phyloP scores from a whole-genome alignment of 352 stramenopile species.

The Phytophthora tubulina region DNA sequence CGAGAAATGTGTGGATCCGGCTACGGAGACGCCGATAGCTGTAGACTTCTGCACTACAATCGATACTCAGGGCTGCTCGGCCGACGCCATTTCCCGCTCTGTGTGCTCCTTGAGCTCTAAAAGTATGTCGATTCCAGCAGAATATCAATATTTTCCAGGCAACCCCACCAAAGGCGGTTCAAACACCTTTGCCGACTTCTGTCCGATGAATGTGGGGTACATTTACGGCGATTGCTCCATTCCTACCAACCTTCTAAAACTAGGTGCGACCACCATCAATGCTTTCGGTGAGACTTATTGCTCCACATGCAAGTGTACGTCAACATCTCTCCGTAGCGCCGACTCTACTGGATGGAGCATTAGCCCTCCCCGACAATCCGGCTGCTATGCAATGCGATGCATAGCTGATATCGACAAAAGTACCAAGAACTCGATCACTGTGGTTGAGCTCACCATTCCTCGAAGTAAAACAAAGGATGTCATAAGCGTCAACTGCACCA shows the following conservation, averaged over 20 bases:
- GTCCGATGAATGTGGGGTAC: conserved; percentile 71
- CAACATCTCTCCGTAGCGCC: conserved; percentile 58
- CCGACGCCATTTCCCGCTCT: conserved; percentile 70
- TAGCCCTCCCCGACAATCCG: conserved; percentile 40
- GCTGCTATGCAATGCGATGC: conserved; percentile 73
- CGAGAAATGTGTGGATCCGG: conserved; percentile 62
- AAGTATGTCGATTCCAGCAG: conserved; percentile 45
- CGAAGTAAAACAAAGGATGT: conserved; percentile 17
- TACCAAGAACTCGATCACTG: neutral
- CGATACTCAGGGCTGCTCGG: conserved; percentile 62
- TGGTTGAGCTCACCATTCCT: conserved; percentile 58
- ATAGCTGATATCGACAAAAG: conserved; percentile 12
- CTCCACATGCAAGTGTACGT: conserved; percentile 71
- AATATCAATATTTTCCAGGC: conserved; percentile 69
- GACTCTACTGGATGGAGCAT: conserved; percentile 39
- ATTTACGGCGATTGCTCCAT: conserved; percentile 61
- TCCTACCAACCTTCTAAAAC: conserved; percentile 51
- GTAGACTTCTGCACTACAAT: conserved; percentile 56
- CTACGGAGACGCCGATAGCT: conserved; percentile 46
- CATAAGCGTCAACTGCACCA: conserved; percentile 53
- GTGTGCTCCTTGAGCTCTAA: conserved; percentile 55
- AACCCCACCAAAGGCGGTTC: conserved; percentile 52
- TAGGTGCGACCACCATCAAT: conserved; percentile 59
- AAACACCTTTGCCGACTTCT: conserved; percentile 75
- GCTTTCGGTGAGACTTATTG: conserved; percentile 80